Evolutionary conservation across 805 yeast species (phyloP).

Genomic region (Brettanomyces bruxellensis): DNA sequence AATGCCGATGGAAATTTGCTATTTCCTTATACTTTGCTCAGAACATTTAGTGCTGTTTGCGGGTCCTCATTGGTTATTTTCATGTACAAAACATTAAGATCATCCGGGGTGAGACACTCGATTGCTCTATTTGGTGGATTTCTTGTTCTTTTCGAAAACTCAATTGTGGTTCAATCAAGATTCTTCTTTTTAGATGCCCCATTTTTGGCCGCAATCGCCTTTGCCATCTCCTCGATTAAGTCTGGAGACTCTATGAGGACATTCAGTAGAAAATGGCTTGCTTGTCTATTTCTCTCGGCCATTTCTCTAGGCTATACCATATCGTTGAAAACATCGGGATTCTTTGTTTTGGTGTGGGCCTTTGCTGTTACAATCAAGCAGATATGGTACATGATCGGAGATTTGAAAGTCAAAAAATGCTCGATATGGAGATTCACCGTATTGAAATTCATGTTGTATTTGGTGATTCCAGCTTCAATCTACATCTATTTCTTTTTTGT

Average conservation of each 20-base stretch:
- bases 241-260: conserved; percentile 25
- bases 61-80: conserved; percentile 47
- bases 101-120: conserved; percentile 41
- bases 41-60: conserved; percentile 46
- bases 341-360: conserved; percentile 33
- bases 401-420: conserved; percentile 37
- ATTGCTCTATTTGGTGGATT: conserved; percentile 43
- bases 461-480: conserved; percentile 47
- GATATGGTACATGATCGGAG: conserved; percentile 67
- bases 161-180: conserved; percentile 55
- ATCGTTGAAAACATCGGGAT: conserved; percentile 65
- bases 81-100: conserved; percentile 45
- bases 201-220: conserved; percentile 33
- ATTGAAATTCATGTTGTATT: conserved; percentile 31
- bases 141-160: conserved; percentile 53
- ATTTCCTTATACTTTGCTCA: conserved; percentile 44
- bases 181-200: conserved; percentile 38
- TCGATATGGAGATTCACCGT: conserved; percentile 31
- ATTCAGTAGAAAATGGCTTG: conserved; percentile 44
- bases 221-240: conserved; percentile 30
- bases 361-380: conserved; percentile 26
- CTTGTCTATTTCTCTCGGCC: conserved; percentile 39
- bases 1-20: conserved; percentile 4
- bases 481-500: conserved; percentile 49
- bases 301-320: conserved; percentile 43